A percentile compares a stretch with the other conserved stretches of the same genome.
phyloP scores from a whole-genome alignment of 306 rosid genomes.

The Prosopis cineraria region DNA sequence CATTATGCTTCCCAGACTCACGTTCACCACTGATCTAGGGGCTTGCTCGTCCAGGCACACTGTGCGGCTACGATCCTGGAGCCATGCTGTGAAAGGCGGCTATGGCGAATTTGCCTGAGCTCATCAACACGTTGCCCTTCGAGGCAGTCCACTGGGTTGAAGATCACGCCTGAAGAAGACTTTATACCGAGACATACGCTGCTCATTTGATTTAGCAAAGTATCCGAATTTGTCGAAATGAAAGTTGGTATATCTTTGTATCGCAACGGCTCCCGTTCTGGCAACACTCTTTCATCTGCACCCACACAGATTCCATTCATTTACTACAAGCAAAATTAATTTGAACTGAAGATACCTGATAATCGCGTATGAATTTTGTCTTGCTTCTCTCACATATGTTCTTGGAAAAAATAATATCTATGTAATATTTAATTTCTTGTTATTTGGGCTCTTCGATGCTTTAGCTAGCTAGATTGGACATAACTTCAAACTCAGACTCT shows the following conservation, averaged over 20 bases:
- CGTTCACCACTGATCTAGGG: slow-evolving; percentile 36
- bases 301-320: no score
- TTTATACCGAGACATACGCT: neutral
- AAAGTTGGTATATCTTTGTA: slow-evolving; percentile 59
- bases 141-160: slow-evolving; percentile 47
- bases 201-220: neutral
- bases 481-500: no score
- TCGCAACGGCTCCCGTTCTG: slow-evolving; percentile 46
- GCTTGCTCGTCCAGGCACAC: slow-evolving; percentile 44
- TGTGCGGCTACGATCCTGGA: slow-evolving; percentile 34
- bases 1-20: slow-evolving; percentile 64
- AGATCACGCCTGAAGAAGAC: slow-evolving; percentile 46
- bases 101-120: slow-evolving; percentile 40
- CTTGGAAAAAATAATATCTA: no score
- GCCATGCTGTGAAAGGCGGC: slow-evolving; percentile 55
- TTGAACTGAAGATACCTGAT: no score
- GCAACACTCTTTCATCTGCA: slow-evolving; percentile 44
- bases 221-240: neutral
- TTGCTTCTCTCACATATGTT: no score
- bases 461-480: no score
- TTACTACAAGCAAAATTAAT: no score
- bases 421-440: no score
- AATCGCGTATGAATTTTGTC: no score
- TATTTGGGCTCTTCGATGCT: no score
- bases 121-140: slow-evolving; percentile 33